Base-by-base conservation (phyloP, 2,329 filamentous ascomycete genomes). In the Fusarium bactridioides region DNA sequence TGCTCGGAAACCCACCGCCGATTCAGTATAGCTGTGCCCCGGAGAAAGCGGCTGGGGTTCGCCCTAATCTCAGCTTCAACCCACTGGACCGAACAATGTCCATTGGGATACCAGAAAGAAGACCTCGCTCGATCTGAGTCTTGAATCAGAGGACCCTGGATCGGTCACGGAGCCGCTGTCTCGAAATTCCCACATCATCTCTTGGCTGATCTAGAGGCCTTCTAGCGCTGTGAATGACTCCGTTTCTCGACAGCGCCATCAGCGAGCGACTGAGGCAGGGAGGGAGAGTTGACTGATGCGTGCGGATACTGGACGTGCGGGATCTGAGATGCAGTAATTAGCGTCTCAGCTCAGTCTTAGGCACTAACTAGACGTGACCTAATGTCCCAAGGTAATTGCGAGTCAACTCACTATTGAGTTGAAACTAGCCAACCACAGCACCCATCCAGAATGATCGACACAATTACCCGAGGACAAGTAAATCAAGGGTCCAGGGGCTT, bases 401-500 rank as follows among this genome's bases (percentile, higher is more conserved):
- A 53, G 50, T 53, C 41, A 60, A 63, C 61, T 58, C 59, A 47
- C 44, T 53, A 44, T 57, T 64, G 47, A 71, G 66, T 59, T 70
- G 64, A 64, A 61, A 61, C 60, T 31, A 58, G 50, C 58, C 58
- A 60, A 61, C 50, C 67, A 61, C 35, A 29, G 59, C 61, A 60
- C 37, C 51, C 43, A 72, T 65, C 58, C 62, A 54, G 38, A 37
- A 48, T 66, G 74, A 76, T 76, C 70, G 68, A 76, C 74, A 44
- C 48, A 57, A 66, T 31, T 54, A 69, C 64, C 58, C 51, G 48
- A 59, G 25, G 57, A 47, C 51, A 69, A 38, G 35, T 47, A 68
- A 67, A 70, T 64, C 48, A 53, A 76, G 74, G 73, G 73, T 73
- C 70, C 66, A 61, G 68, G 61, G 61, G 65, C 54, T 65, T 73